Base-by-base conservation (phyloP, 306 rosid species). In the Castanopsis chinensis region DNA sequence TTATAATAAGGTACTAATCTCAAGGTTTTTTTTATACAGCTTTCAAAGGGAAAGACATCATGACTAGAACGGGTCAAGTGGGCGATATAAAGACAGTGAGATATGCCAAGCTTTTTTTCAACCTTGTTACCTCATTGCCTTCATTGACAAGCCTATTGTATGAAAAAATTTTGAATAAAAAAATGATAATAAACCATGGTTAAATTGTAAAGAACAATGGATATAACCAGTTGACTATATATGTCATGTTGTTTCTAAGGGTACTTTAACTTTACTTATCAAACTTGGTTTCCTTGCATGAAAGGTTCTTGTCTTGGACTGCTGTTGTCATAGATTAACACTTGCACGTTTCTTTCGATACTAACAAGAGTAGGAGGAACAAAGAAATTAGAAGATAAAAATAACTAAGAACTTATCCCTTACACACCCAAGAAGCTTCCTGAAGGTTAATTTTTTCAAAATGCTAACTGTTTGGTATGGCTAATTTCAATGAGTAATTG, bases 41-140 rank as follows among this genome's bases (percentile, higher is more conserved):
- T 56, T 80, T 43, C 63, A 76, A 81, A 79, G 63, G 59, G 77
- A 41, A 74, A n/a, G 92, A 91, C 86, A 86, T 89, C 89, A 86
- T 32, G 19, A 11, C n/a, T 8, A 4, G 6, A 37, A 52, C 64
- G 59, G 69, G 89, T 93, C 88, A 84, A 88, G 59, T 23, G 61
- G 51, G 21, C 69, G 68, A 77, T 33, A 72, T 56, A 80, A 76
- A 52, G 82, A 85, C 69, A 80, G 63, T 79, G 68, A 87, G 82
- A 75, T 61, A 20, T 79, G 87, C 74, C 71, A 64, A 21, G 32
- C 61, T 73, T 32, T 35, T 79, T 76, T 79, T 87, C 86, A 83
- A 88, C 86, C 59, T 74, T 80, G 82, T 91, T 88, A 82, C 86
- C 87, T 91, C 93, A 85, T 72, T 82, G 35, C 65, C 76, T 85